A percentile compares a stretch with the other conserved stretches of the same genome.
These are phyloP conservation scores for Ambrosia artemisiifolia DNA, from an alignment of 129 eudicot species.

Conservation along the genomic window DNA sequence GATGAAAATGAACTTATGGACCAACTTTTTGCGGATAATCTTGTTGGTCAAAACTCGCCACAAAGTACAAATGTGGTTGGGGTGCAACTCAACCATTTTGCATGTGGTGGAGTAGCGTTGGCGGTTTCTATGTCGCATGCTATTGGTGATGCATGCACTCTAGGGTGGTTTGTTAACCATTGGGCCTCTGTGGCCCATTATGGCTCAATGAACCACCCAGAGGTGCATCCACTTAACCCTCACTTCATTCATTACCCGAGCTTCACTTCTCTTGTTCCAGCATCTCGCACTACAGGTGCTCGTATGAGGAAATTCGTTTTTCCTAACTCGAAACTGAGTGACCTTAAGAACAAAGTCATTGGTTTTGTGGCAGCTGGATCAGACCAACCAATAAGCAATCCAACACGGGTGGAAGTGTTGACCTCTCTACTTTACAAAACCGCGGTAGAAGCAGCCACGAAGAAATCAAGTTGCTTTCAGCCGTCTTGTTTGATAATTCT, in stretches of 20 bases:
- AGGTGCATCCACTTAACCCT: neutral
- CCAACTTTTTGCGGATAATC: neutral
- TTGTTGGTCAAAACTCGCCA: neutral
- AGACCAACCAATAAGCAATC: neutral
- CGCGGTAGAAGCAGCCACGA: neutral
- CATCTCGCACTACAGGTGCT: neutral
- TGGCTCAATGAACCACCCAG: neutral
- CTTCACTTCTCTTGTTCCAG: neutral
- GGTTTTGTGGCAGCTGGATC: neutral
- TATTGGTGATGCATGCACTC: neutral
- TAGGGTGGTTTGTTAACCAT: neutral
- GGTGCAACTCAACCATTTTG: neutral
- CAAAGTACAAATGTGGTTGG: neutral
- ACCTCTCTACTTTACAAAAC: neutral
- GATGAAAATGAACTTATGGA: neutral
- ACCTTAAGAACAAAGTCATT: constrained; percentile 2
- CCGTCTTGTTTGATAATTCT: neutral
- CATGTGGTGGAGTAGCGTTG: neutral
- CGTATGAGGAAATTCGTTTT: neutral
- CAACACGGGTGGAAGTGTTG: neutral
- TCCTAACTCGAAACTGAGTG: neutral
- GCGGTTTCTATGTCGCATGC: neutral
- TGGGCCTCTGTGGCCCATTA: neutral
- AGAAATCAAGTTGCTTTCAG: neutral
- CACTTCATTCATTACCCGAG: neutral